These are phyloP conservation scores for Beta macrorhiza DNA, from an alignment of 179 eudicot species.

Conservation along the genomic window DNA sequence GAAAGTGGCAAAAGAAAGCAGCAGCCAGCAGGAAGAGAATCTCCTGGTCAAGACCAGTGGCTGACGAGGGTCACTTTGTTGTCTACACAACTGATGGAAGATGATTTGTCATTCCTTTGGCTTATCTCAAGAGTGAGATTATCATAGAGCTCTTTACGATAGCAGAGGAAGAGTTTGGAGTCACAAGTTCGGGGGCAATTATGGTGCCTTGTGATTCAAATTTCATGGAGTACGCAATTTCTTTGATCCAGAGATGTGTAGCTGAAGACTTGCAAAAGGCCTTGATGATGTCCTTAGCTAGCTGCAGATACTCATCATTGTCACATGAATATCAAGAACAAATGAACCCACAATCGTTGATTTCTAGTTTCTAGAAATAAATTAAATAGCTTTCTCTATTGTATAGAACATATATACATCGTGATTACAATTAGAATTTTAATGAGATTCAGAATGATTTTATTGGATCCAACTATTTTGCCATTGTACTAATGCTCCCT, in stretches of 20 bases:
- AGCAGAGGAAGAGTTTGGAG: constrained; percentile 46
- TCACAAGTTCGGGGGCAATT: constrained; percentile 26
- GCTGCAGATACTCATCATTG: constrained; percentile 9
- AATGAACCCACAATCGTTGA: neutral
- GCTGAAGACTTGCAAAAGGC: constrained; percentile 26
- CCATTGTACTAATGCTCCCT: neutral
- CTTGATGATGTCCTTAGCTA: constrained; percentile 17
- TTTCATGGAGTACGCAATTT: constrained; percentile 29
- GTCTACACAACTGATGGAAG: constrained; percentile 37
- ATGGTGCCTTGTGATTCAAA: constrained; percentile 37
- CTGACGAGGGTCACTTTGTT: constrained; percentile 41
- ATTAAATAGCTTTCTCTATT: neutral
- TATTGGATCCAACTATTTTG: neutral
- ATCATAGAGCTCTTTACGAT: constrained; percentile 37
- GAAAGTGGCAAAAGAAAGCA: constrained; percentile 40
- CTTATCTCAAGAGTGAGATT: constrained; percentile 26
- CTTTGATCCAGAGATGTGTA: constrained; percentile 22
- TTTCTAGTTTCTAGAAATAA: constrained; percentile 14
- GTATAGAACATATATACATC: neutral
- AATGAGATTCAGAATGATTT: neutral
- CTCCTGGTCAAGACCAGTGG: constrained; percentile 17
- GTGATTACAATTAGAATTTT: neutral
- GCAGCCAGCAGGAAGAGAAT: constrained; percentile 31
- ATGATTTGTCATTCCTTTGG: constrained; percentile 39
- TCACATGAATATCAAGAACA: neutral